These are phyloP conservation scores for Tympanopsis confertula DNA, from an alignment of 2,329 filamentous ascomycete genomes.

Conservation along the genomic window DNA sequence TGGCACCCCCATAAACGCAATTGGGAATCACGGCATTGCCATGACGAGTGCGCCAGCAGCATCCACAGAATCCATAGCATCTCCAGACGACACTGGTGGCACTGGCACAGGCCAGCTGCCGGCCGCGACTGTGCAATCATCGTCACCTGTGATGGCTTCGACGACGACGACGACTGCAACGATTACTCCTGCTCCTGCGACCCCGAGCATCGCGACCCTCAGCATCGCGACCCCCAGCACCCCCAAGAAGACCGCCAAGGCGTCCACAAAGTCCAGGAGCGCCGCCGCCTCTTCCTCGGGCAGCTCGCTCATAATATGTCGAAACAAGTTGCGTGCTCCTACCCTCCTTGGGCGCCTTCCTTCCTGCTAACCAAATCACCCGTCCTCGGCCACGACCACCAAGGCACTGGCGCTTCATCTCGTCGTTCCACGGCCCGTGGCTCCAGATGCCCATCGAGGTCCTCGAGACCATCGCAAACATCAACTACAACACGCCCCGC, in stretches of 20 bases:
- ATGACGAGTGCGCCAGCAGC: too few species aligned
- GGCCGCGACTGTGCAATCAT: neutral
- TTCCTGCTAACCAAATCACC: conserved; percentile 3
- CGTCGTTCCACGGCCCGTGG: conserved; percentile 75
- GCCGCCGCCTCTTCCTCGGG: too few species aligned
- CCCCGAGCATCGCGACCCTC: neutral
- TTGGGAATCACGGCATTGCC: too few species aligned
- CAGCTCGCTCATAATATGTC: neutral
- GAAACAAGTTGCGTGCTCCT: neutral
- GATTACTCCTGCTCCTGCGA: neutral
- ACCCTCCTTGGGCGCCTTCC: neutral
- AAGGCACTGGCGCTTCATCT: conserved; percentile 79
- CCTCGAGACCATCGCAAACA: conserved; percentile 66
- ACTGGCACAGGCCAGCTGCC: neutral
- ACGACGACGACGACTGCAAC: neutral
- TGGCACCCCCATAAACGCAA: too few species aligned
- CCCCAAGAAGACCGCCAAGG: neutral
- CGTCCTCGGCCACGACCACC: conserved; percentile 2
- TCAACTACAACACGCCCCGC: conserved; percentile 66
- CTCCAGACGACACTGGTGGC: too few species aligned
- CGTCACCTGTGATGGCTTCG: too few species aligned
- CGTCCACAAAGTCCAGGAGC: neutral
- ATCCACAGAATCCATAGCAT: too few species aligned
- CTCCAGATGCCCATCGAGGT: conserved; percentile 68
- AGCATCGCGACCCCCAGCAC: conserved; percentile 4